Conservation (phyloP, 768 basidiomycete species). For the Naganishia vishniacii region DNA sequence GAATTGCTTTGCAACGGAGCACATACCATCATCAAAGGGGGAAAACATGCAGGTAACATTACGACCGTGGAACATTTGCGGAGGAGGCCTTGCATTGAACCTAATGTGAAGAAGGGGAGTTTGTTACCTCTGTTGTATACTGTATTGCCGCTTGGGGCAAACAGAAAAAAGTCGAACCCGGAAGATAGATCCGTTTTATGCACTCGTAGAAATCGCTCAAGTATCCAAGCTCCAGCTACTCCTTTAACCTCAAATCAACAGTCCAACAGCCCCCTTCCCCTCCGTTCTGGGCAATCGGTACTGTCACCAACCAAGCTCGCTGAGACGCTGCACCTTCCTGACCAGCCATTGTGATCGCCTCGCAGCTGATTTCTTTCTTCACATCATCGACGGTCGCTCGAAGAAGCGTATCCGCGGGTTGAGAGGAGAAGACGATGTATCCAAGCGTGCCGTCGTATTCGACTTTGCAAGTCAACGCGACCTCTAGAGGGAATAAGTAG, state of each 20-base stretch:
- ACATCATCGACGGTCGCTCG: neutral
- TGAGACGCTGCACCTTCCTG: neutral
- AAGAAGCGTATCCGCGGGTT: neutral
- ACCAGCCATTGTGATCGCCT: neutral
- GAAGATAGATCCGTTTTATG: no score
- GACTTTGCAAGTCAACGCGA: neutral
- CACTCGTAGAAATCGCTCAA: no score
- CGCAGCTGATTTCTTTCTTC: neutral
- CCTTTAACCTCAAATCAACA: neutral
- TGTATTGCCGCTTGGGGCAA: no score
- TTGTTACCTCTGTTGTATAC: no score
- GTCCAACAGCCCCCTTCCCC: neutral
- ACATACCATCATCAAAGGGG: no score
- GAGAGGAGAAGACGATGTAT: neutral
- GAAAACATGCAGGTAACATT: no score
- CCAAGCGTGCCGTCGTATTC: neutral
- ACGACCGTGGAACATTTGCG: no score
- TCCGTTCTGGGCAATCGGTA: neutral
- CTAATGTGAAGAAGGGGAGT: no score
- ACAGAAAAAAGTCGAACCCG: no score
- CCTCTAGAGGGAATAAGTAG: neutral
- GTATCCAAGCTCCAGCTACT: no score
- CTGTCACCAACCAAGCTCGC: neutral
- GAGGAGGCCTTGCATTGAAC: no score
- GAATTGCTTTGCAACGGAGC: no score